Evolutionary conservation across 257 asterid genomes (phyloP).

Genomic region (Rhazya stricta): DNA sequence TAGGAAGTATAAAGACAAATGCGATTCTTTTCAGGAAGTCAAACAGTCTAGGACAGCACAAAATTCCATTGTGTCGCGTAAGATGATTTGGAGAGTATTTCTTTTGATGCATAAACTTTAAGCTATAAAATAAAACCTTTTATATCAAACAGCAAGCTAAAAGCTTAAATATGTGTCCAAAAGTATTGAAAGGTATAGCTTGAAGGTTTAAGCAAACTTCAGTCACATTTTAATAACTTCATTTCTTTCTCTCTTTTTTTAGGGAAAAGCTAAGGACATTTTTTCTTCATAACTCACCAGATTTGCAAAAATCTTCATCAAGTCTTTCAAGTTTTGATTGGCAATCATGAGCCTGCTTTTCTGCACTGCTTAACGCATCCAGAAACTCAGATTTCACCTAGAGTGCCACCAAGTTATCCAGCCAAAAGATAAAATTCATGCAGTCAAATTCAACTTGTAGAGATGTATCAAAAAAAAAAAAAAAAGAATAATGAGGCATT

Average conservation of each 20-base stretch:
- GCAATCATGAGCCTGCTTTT: slow-evolving; percentile 69
- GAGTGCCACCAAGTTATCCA: slow-evolving; percentile 20
- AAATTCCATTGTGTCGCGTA: not conserved
- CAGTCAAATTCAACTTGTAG: not conserved
- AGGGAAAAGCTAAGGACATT: not conserved
- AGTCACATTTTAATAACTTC: not conserved
- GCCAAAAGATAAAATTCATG: slow-evolving; percentile 7
- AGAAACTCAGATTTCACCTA: slow-evolving; percentile 92
- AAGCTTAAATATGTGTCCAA: not conserved
- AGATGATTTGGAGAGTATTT: not conserved
- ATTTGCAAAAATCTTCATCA: slow-evolving; percentile 52
- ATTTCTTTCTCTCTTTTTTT: not conserved
- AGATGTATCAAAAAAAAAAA: not conserved
- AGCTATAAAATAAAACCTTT: not conserved
- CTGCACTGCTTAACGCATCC: slow-evolving; percentile 94
- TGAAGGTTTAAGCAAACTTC: not conserved
- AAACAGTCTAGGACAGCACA: not conserved
- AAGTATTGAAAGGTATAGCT: not conserved
- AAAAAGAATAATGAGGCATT: not conserved
- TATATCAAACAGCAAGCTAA: not conserved
- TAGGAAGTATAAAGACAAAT: not conserved
- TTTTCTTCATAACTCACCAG: slow-evolving; percentile 44
- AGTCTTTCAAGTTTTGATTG: slow-evolving; percentile 60
- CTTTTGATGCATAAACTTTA: not conserved
- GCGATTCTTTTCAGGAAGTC: not conserved